These are phyloP conservation scores for Pseudonitzschia multistriata DNA, from an alignment of 108 stramenopile species.

Conservation along the genomic window DNA sequence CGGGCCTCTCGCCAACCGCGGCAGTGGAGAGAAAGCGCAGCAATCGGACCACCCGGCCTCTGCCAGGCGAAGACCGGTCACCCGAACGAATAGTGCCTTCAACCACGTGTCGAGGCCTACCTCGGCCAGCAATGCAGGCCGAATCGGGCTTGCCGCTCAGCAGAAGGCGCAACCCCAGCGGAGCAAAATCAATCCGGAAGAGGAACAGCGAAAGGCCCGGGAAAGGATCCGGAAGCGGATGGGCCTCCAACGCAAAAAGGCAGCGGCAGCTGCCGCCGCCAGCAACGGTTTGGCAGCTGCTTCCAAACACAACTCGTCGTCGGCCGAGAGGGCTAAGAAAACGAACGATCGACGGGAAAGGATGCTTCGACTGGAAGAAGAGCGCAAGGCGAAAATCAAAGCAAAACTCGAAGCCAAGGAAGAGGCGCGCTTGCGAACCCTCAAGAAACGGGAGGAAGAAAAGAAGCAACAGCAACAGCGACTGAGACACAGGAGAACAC, in stretches of 20 bases:
- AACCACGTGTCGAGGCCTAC: slow-evolving; percentile 4
- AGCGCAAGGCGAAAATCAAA: slow-evolving; percentile 26
- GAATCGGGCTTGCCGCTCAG: neutral
- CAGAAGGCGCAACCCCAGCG: neutral
- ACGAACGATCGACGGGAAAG: slow-evolving; percentile 4
- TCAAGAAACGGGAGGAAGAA: neutral
- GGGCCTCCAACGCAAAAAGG: neutral
- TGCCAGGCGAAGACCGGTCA: neutral
- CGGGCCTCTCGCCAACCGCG: neutral
- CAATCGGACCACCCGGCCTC: neutral
- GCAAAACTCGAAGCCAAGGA: slow-evolving; percentile 17
- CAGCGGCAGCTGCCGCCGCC: neutral
- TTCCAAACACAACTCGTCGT: neutral
- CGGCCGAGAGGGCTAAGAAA: neutral
- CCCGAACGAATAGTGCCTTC: neutral
- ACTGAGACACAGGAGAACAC: neutral
- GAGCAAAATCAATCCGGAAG: neutral
- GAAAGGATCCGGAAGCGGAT: slow-evolving; percentile 8
- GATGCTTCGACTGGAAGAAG: slow-evolving; percentile 24
- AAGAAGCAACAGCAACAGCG: neutral
- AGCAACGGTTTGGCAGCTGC: neutral
- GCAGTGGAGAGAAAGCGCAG: neutral
- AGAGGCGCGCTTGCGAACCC: slow-evolving; percentile 7
- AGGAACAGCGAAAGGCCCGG: slow-evolving; percentile 6
- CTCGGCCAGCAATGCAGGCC: neutral